Conservation (phyloP, 345 rosid species). For the Camelina laxa region DNA sequence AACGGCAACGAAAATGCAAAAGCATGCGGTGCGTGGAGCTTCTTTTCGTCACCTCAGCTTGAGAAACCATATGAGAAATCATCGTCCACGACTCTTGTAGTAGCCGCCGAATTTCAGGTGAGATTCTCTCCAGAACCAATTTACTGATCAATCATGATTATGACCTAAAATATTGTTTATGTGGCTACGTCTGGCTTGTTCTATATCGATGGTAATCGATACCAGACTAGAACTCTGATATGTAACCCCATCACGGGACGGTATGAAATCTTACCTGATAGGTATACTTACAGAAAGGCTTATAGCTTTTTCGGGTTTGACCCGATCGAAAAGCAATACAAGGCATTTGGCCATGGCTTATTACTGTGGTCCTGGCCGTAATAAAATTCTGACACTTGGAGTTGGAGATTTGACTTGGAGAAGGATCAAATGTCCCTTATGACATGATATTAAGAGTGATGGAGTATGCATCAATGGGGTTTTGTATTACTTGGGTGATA, state of each 20-base stretch:
- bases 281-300: background rate
- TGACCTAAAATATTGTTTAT: background rate
- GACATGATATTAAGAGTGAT: background rate
- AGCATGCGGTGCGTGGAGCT: background rate
- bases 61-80: background rate
- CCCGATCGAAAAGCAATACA: background rate
- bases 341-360: background rate
- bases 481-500: background rate
- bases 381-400: background rate
- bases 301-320: background rate
- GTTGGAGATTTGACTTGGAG: background rate
- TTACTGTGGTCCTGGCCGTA: background rate
- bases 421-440: background rate
- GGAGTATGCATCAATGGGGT: background rate
- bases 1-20: too few relatives aligned
- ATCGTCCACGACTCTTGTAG: background rate
- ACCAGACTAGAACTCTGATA: background rate
- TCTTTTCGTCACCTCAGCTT: background rate
- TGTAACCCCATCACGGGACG: background rate
- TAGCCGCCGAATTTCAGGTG: background rate
- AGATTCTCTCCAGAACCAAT: background rate
- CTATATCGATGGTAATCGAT: background rate
- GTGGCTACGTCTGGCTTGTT: background rate
- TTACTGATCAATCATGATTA: background rate
- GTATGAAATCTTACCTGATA: background rate